Conservation (phyloP, 139 green algal genomes). For the Closterium sp. region DNA sequence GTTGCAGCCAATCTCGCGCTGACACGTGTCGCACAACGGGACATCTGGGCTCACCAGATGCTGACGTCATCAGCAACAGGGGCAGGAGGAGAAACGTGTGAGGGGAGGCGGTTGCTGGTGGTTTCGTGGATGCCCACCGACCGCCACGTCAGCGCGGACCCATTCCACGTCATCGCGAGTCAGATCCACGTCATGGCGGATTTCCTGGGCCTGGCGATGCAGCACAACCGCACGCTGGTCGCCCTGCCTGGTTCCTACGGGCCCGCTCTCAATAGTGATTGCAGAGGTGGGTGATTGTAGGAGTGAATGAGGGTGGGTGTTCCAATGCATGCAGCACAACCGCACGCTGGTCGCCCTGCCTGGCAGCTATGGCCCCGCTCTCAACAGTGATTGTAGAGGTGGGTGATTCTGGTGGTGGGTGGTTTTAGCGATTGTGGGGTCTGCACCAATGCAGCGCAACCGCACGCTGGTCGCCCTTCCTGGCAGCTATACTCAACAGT, state of each 20-base stretch:
- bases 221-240: neutral
- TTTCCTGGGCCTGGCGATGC: neutral
- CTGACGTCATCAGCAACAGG: neutral
- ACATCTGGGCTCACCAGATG: neutral
- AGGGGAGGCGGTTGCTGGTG: neutral
- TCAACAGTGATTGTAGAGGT: neutral
- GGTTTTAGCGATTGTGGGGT: too few relatives aligned
- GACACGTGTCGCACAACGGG: neutral
- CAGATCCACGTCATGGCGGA: neutral
- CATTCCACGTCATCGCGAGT: neutral
- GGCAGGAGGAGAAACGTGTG: neutral
- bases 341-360: neutral
- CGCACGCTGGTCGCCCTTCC: too few relatives aligned
- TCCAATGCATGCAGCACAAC: neutral
- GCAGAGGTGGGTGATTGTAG: neutral
- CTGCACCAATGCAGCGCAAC: too few relatives aligned
- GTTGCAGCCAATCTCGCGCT: neutral
- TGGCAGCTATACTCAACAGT: too few relatives aligned
- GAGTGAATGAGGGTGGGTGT: too few relatives aligned
- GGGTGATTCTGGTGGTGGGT: too few relatives aligned
- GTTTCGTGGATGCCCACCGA: neutral
- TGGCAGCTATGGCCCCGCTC: neutral
- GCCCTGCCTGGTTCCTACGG: neutral
- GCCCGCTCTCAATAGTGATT: neutral
- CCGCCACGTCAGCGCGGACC: neutral